Evolutionary conservation across 176 grass and related monocot genomes (phyloP), one percentile per base, ranked within the genome.

Genomic region (Bonia amplexicaulis): DNA sequence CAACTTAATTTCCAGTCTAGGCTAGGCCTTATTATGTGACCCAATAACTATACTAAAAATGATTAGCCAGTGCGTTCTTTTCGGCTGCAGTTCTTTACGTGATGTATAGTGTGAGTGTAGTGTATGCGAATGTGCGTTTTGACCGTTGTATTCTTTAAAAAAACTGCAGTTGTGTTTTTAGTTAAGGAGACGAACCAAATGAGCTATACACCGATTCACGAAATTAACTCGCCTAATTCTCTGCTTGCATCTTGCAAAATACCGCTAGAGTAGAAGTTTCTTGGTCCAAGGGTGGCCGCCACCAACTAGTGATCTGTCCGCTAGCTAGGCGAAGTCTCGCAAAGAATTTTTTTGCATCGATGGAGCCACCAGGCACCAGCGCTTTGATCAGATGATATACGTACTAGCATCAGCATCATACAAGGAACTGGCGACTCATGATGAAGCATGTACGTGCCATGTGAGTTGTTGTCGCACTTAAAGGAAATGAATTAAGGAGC

Each of bases 81-180:
- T 1, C 35, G 0, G 0, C 35, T 37, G 0, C 35, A 37, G 0
- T n/a, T n/a, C n/a, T n/a, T n/a, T 40, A 0, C 9, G 35, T 37
- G 35, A 37, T 37, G 4, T 37, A 10, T 44, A 9, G 7, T 44
- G 7, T 44, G 42, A 44, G 42, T 9, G 40, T 10, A 7, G 9
- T 10, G 42, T 44, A 2, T 44, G 9, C 9, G 42, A 44, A 10
- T 2, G 7, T 44, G 9, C 8, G 1, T 44, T 2, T 7, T 44
- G n/a, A n/a, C 9, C 9, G 9, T 44, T 10, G 9, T 10, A 44
- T 9, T 44, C 42, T 44, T 44, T 0, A 44, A 44, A 44, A 42
- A 42, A 1, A 44, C 42, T 2, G 42, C 2, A 44, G 9, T 10
- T 44, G 42, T 44, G 9, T 44, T 44, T 44, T 44, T 10, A 44